Evolutionary conservation across 2,329 filamentous ascomycete species (phyloP).

Genomic region (Apiospora marii): DNA sequence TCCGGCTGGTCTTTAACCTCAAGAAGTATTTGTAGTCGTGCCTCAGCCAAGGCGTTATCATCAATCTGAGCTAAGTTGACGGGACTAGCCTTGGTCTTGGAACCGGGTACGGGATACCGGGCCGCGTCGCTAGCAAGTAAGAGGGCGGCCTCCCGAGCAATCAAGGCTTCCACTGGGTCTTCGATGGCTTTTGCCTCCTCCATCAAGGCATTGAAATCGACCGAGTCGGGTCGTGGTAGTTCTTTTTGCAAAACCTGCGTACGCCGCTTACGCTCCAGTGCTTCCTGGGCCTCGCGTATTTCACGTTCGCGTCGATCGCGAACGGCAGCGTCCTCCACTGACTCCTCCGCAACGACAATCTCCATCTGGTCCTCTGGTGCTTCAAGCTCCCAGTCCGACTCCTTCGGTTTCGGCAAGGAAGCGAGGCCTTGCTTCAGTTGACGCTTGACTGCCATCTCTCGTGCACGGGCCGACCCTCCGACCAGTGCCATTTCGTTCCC

Average conservation of each 20-base stretch:
- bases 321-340: slow-evolving; percentile 71
- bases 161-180: slow-evolving; percentile 71
- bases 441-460: slow-evolving; percentile 72
- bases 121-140: slow-evolving; percentile 84
- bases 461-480: slow-evolving; percentile 76
- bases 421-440: slow-evolving; percentile 78
- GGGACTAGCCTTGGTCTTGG: slow-evolving; percentile 69
- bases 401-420: slow-evolving; percentile 88
- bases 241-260: slow-evolving; percentile 90
- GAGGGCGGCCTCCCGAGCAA: slow-evolving; percentile 79
- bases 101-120: slow-evolving; percentile 75
- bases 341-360: slow-evolving; percentile 53
- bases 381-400: slow-evolving; percentile 93
- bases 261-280: slow-evolving; percentile 81
- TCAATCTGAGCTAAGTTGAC: slow-evolving; percentile 69
- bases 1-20: slow-evolving; percentile 65
- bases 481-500: slow-evolving; percentile 72
- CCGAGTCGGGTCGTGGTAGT: slow-evolving; percentile 76
- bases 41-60: slow-evolving; percentile 76
- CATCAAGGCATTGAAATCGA: slow-evolving; percentile 76
- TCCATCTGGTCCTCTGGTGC: slow-evolving; percentile 84
- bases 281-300: slow-evolving; percentile 74
- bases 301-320: slow-evolving; percentile 81
- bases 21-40: slow-evolving; percentile 77
- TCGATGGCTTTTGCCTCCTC: slow-evolving; percentile 66